A percentile compares a stretch with the other conserved stretches of the same genome.
These are phyloP conservation scores for Zygoascus ofunaensis DNA, from an alignment of 805 yeast genomes.

Conservation along the genomic window DNA sequence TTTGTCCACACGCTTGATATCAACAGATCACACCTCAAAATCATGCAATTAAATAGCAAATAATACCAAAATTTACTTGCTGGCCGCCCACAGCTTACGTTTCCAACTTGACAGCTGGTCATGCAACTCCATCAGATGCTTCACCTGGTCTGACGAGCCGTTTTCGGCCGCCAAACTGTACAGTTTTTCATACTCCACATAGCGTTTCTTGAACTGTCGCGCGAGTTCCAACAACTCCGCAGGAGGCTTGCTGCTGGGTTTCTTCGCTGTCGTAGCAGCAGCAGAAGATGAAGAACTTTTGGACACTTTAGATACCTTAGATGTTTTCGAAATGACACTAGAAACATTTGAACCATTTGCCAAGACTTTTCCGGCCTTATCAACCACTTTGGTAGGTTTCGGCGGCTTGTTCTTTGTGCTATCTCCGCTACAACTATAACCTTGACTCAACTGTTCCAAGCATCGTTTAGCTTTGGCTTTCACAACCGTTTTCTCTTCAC, in stretches of 20 bases:
- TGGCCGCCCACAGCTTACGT: constrained; percentile 42
- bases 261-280: not conserved
- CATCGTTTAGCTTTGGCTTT: not conserved
- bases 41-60: too few species aligned
- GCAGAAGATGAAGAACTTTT: not conserved
- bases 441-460: not conserved
- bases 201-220: constrained; percentile 37
- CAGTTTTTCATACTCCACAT: constrained; percentile 42
- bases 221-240: constrained; percentile 37
- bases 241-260: not conserved
- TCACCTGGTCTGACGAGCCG: constrained; percentile 23
- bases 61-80: too few species aligned
- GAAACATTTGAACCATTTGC: too few species aligned
- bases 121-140: constrained; percentile 42
- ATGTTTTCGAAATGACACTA: not conserved
- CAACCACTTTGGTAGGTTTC: not conserved
- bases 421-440: too few species aligned
- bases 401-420: not conserved
- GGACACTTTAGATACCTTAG: not conserved
- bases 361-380: not conserved
- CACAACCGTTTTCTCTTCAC: not conserved
- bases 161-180: constrained; percentile 27
- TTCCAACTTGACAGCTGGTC: constrained; percentile 47
- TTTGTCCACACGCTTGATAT: too few species aligned
- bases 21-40: too few species aligned